Base-by-base conservation (phyloP, 352 stramenopile genomes). In the Phytophthora multivora region DNA sequence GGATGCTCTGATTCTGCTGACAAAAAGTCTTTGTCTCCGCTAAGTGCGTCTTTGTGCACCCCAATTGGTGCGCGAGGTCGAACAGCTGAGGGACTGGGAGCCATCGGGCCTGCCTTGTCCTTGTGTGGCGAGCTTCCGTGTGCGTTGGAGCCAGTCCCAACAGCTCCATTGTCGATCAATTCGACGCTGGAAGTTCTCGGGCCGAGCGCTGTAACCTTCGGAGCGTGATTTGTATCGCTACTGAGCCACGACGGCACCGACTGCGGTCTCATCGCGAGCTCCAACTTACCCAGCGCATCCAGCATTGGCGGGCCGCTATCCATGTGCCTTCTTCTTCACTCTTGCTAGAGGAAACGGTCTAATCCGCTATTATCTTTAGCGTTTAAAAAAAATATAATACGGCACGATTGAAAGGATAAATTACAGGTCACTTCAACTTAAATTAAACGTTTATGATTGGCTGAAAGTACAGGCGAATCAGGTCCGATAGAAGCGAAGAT, bases 181-280 rank as follows among this genome's bases (percentile, higher is more conserved):
- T 88, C 76, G 38, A 87, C 80, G 16, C 66, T 68, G 18, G 74
- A 73, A 12, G 76, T 73, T 2, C 80, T 71, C 6, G 80, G 80
- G 8, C 81, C 81, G 2, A 90, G 73, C 15, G 71, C 51, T 28
- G 77, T 78, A 42, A 89, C 59, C 50, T 89, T 91, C 1, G 79
- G 79, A 1, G 78, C 79, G 51, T 91, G 82, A 51, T 88, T 82
- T 6, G 72, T 80, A 66, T 89, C 82, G 56, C 82, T 89, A 59
- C 66, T 87, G 65, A 91, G 77, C 82, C 82, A 91, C 2, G 82
- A 88, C 6, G 79, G 79, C 25, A 89, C 79, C 16, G 82, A 91
- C 51, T 91, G 82, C 38, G 82, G 82, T 2, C 82, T 73, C 59
- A 89, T 88, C 16, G 82, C 40, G 39, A 91, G 77, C 76, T 91